A percentile compares a stretch with the other conserved stretches of the same genome.
Evolutionary conservation across 202 grass and related monocot genomes (phyloP).

Genomic region (Hordeum pubiflorum): DNA sequence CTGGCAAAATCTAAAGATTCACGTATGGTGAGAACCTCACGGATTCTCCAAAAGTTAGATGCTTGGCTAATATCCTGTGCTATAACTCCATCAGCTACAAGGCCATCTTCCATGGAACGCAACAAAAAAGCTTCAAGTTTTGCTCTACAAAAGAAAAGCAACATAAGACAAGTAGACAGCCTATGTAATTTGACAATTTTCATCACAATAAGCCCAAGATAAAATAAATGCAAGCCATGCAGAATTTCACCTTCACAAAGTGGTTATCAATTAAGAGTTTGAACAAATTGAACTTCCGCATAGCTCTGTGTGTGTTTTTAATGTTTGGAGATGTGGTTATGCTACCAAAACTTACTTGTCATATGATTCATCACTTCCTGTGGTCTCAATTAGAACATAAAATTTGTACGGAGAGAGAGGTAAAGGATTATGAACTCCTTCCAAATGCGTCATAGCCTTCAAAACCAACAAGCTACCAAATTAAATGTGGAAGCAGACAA

Average conservation of each 20-base stretch:
- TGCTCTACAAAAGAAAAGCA: conserved; percentile 48
- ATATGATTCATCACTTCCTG: conserved; percentile 86
- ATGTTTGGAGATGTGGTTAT: background rate
- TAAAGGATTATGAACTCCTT: conserved; percentile 89
- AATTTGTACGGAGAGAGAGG: conserved; percentile 52
- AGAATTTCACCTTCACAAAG: background rate
- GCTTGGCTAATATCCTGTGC: conserved; percentile 96
- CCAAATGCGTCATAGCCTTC: conserved; percentile 79
- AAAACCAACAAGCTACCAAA: conserved; percentile 35
- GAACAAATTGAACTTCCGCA: background rate
- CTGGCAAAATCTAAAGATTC: conserved; percentile 3
- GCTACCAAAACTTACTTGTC: conserved; percentile 60
- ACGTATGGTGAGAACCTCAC: conserved; percentile 52
- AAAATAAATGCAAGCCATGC: background rate
- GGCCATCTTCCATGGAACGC: conserved; percentile 75
- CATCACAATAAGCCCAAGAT: conserved; percentile 1
- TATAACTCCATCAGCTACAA: conserved; percentile 75
- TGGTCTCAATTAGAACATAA: conserved; percentile 92
- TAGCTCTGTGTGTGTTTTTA: background rate
- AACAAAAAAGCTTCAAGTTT: conserved; percentile 95
- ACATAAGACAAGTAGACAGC: conserved; percentile 1
- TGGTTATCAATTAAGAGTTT: background rate
- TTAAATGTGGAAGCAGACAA: conserved; percentile 18
- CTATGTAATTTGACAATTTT: background rate
- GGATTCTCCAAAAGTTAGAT: conserved; percentile 86